Base-by-base conservation (phyloP, 2,329 filamentous ascomycete genomes). In the Bisporella sp. region DNA sequence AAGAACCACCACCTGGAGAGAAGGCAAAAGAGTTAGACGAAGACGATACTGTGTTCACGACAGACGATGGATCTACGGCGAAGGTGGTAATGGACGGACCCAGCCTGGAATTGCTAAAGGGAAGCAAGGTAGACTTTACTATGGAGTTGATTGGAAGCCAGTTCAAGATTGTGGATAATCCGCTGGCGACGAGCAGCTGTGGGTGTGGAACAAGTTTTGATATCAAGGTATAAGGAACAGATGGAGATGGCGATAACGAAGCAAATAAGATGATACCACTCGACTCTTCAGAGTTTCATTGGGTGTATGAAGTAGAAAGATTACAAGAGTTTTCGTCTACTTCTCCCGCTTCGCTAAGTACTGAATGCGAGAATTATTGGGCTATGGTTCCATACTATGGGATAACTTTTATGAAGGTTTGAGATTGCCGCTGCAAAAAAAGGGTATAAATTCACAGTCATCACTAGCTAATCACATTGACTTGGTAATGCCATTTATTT, bases 191-290 rank as follows among this genome's bases (percentile, higher is more conserved):
- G 51, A 97, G 91, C 69, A 96, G 88, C 67, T 99, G 93, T 72
- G 93, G 93, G 1, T 99, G 93, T 69, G 93, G 93, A 6, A 96
- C 92, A 12, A 97, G 92, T 66, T 99, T 99, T 69, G 93, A 97
- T 71, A 89, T 97, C 58, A 89, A 91, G 66, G 70, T 37, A 37
- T n/a, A 37, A 37, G 35, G 35, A 37, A 8, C 8, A 37, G 35
- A 37, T 9, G 35, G 35, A 37, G n/a, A 37, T 37, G 35, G n/a
- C 35, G n/a, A 9, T n/a, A n/a, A n/a, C 35, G 35, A 8, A 9
- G 35, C 8, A 9, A n/a, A 37, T 8, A 37, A 37, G 2, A 37
- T 37, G 35, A n/a, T 9, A n/a, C 35, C n/a, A n/a, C 35, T 21
- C 21, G 21, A 21, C 21, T 3, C 21, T 21, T 21, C 21, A 21